These are phyloP conservation scores for Taphrina wiesneri DNA, from an alignment of 1,139 yeast species.

Conservation along the genomic window DNA sequence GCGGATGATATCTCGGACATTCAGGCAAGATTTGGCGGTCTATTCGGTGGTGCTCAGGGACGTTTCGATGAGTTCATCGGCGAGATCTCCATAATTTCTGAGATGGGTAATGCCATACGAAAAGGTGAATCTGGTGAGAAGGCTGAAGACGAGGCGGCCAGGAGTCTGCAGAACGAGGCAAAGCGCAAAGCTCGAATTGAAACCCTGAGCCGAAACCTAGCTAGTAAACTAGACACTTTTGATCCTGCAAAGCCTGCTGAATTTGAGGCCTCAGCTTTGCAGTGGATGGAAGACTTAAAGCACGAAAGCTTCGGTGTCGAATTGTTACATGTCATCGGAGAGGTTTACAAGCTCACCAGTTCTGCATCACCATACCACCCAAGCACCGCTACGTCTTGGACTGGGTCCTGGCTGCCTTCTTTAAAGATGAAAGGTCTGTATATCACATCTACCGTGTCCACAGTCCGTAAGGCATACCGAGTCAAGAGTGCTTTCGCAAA, in stretches of 20 bases:
- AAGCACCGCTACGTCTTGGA: conserved; percentile 27
- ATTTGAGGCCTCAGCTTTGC: conserved; percentile 68
- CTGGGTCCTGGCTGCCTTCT: conserved; percentile 27
- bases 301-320: conserved; percentile 91
- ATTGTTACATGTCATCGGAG: conserved; percentile 79
- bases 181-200: conserved; percentile 71
- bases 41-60: conserved; percentile 84
- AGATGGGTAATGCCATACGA: conserved; percentile 68
- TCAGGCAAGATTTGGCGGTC: conserved; percentile 57
- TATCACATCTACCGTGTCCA: conserved; percentile 27
- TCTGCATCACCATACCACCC: conserved; percentile 27
- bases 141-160: conserved; percentile 56
- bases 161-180: conserved; percentile 43
- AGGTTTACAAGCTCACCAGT: conserved; percentile 54
- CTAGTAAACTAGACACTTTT: conserved; percentile 64
- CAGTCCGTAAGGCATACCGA: conserved; percentile 27
- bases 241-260: conserved; percentile 65
- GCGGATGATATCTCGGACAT: conserved; percentile 32
- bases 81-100: conserved; percentile 75
- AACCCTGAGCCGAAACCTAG: conserved; percentile 61
- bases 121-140: conserved; percentile 68
- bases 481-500: conserved; percentile 34
- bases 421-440: conserved; percentile 26
- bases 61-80: conserved; percentile 77
- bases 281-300: conserved; percentile 79